A percentile compares a stretch with the other conserved stretches of the same genome.
Conservation (phyloP, 768 basidiomycete genomes). For the Crucibulum laeve region DNA sequence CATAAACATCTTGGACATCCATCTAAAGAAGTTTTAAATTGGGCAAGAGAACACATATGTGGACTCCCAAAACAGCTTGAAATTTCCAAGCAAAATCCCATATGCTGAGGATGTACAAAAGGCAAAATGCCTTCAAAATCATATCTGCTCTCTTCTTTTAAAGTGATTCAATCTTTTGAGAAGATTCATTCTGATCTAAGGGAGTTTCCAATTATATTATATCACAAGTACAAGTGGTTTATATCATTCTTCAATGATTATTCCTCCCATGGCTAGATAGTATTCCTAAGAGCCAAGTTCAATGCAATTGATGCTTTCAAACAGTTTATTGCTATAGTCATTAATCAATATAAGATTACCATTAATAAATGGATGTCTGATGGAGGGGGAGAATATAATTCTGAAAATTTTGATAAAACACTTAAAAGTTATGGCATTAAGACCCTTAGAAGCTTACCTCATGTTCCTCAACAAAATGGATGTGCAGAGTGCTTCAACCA, state of each 20-base stretch:
- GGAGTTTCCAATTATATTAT: not conserved
- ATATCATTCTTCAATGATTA: conserved; percentile 1
- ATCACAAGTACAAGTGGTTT: not conserved
- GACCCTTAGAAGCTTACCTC: not conserved
- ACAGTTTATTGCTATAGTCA: conserved; percentile 1
- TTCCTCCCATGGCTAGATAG: not conserved
- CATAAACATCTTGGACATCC: conserved; percentile 1
- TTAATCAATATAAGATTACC: not conserved
- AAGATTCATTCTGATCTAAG: conserved; percentile 1
- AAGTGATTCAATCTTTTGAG: not conserved
- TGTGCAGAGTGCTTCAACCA: not conserved
- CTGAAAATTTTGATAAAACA: not conserved
- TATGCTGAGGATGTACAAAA: not conserved
- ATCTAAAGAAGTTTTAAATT: not conserved
- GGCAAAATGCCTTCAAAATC: not conserved
- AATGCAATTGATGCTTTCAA: not conserved
- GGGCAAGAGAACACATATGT: not conserved
- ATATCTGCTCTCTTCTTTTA: not conserved
- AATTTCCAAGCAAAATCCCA: not conserved
- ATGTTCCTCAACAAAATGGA: not conserved
- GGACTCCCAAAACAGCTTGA: not conserved
- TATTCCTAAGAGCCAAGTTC: not conserved
- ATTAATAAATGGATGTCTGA: not conserved
- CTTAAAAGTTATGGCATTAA: not conserved
- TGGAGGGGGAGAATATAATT: not conserved